Evolutionary conservation across 2,329 filamentous ascomycete genomes (phyloP).

Genomic region (Amesomyces nigricolor): DNA sequence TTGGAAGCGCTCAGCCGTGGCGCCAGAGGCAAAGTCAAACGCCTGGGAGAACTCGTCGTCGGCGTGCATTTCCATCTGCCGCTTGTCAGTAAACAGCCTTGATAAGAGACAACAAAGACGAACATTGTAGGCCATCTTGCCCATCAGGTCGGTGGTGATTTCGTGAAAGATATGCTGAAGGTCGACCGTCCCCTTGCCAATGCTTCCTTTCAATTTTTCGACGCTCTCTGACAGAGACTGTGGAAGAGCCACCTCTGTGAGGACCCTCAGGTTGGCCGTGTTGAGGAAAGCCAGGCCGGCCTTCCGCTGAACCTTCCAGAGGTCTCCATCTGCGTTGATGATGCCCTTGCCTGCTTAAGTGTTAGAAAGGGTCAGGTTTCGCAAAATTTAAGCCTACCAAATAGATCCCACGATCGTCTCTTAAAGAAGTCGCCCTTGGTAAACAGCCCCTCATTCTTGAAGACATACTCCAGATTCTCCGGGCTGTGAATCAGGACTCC

Average conservation of each 20-base stretch:
- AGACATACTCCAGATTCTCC: conserved; percentile 55
- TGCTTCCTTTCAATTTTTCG: conserved; percentile 32
- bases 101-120: no score
- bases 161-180: conserved; percentile 57
- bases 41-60: conserved; percentile 54
- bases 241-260: conserved; percentile 54
- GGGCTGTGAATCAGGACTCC: conserved; percentile 60
- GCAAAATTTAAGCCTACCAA: conserved; percentile 36
- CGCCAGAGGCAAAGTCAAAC: conserved; percentile 58
- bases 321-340: conserved; percentile 59
- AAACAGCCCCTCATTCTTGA: conserved; percentile 56
- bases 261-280: conserved; percentile 48
- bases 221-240: conserved; percentile 44
- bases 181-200: conserved; percentile 39
- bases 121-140: conserved; percentile 60
- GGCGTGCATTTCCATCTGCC: conserved; percentile 58
- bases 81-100: neutral
- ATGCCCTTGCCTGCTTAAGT: conserved; percentile 49
- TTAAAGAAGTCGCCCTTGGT: conserved; percentile 59
- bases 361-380: neutral
- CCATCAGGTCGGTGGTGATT: conserved; percentile 60
- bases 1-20: conserved; percentile 57
- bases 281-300: conserved; percentile 56
- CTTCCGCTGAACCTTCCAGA: conserved; percentile 58
- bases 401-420: conserved; percentile 54